phyloP scores from a whole-genome alignment of 2,329 filamentous ascomycete genomes.

The Calonectria pseudoreteaudii region DNA sequence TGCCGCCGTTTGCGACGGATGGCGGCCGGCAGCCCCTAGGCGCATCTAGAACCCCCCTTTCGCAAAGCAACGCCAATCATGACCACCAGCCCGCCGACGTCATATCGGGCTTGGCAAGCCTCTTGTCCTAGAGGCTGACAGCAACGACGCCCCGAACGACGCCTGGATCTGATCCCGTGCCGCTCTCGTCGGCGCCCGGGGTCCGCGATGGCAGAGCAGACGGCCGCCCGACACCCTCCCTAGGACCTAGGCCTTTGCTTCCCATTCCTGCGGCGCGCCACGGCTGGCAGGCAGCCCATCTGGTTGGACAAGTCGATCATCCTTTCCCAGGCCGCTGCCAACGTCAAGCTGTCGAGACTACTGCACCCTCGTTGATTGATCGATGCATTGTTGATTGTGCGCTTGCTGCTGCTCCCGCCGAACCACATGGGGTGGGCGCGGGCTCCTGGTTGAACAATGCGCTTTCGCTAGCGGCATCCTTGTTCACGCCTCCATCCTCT shows the following conservation, averaged over 20 bases:
- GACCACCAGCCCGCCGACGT: neutral
- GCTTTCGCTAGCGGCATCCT: neutral
- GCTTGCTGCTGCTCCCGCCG: neutral
- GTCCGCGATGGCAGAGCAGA: slow-evolving; percentile 2
- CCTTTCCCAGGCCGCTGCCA: neutral
- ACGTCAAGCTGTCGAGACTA: neutral
- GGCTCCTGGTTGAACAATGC: slow-evolving; percentile 9
- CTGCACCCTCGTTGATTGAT: neutral
- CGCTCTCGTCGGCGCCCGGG: slow-evolving; percentile 7
- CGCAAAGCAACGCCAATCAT: neutral
- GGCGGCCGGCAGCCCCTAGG: neutral
- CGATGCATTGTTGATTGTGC: neutral
- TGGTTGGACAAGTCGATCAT: neutral
- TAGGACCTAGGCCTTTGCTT: neutral
- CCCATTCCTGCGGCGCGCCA: neutral
- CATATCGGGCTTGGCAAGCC: neutral
- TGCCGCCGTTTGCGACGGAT: slow-evolving; percentile 10
- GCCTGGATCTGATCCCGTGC: slow-evolving; percentile 15
- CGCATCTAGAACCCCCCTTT: neutral
- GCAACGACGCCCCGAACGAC: neutral
- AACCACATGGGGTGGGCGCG: neutral
- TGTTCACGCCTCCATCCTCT: neutral
- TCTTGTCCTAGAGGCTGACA: neutral
- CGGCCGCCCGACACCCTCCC: neutral
- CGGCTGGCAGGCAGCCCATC: neutral